A percentile compares a stretch with the other conserved stretches of the same genome.
Conservation (phyloP, 371 early-diverging fungal species). For the Mortierella sp. region DNA sequence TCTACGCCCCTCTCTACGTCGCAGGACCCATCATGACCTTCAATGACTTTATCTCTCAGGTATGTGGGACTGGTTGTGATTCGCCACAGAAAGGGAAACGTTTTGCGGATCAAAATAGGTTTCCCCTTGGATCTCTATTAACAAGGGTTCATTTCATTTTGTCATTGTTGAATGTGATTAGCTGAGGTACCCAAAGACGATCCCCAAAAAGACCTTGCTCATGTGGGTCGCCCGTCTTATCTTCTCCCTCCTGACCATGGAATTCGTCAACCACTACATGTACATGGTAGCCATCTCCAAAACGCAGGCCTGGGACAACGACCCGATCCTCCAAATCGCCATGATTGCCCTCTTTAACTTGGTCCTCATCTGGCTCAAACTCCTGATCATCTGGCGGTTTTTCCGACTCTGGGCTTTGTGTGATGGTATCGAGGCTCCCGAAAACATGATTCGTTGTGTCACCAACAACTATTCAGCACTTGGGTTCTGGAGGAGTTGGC, state of each 20-base stretch:
- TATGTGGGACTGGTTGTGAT: slow-evolving; percentile 34
- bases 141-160: not conserved
- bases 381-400: slow-evolving; percentile 95
- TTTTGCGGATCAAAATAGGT: not conserved
- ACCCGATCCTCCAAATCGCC: slow-evolving; percentile 81
- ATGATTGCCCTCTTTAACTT: slow-evolving; percentile 89
- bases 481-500: slow-evolving; percentile 96
- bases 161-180: slow-evolving; percentile 13
- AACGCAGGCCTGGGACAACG: slow-evolving; percentile 81
- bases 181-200: slow-evolving; percentile 66
- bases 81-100: not conserved
- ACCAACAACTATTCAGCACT: slow-evolving; percentile 91
- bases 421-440: slow-evolving; percentile 88
- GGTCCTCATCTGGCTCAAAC: slow-evolving; percentile 92
- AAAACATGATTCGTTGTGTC: slow-evolving; percentile 97
- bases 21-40: slow-evolving; percentile 97
- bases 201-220: slow-evolving; percentile 58
- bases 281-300: slow-evolving; percentile 92
- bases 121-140: not conserved
- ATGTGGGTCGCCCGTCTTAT: slow-evolving; percentile 68
- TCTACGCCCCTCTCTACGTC: slow-evolving; percentile 93
- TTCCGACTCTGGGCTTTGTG: slow-evolving; percentile 93
- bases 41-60: slow-evolving; percentile 92
- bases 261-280: slow-evolving; percentile 82
- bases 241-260: slow-evolving; percentile 80